Conservation (phyloP, 306 rosid species). For the Dalbergia cultrata region DNA sequence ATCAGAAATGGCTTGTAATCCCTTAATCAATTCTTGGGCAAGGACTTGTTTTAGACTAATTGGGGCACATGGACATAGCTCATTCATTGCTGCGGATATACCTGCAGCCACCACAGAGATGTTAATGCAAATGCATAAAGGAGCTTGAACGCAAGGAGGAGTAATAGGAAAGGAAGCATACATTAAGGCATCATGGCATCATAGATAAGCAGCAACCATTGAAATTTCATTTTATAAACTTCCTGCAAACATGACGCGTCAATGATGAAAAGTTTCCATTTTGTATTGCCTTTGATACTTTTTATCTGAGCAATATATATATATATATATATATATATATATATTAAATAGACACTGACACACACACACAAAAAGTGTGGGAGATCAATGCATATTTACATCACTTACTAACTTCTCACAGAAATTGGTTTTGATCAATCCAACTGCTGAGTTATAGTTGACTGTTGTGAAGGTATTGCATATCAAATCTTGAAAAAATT, state of each 20-base stretch:
- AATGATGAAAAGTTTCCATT: not conserved
- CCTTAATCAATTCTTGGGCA: conserved; percentile 86
- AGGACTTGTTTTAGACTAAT: conserved; percentile 77
- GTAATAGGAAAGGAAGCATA: conserved; percentile 14
- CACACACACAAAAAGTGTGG: too few species aligned
- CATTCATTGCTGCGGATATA: conserved; percentile 96
- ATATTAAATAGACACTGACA: too few species aligned
- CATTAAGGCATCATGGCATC: conserved; percentile 6
- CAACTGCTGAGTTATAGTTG: not conserved
- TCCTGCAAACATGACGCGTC: conserved; percentile 17
- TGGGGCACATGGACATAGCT: conserved; percentile 96
- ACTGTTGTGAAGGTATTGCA: not conserved
- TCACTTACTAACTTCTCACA: not conserved
- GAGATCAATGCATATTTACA: not conserved
- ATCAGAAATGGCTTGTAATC: conserved; percentile 81
- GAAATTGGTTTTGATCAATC: conserved; percentile 11
- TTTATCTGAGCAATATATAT: too few species aligned
- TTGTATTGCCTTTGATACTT: not conserved
- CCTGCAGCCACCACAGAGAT: conserved; percentile 73
- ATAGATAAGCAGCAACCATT: conserved; percentile 6
- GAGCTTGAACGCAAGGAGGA: conserved; percentile 26
- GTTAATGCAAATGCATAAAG: conserved; percentile 31
- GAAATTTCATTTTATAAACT: not conserved
- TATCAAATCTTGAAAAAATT: not conserved
- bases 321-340: too few species aligned